phyloP scores from a whole-genome alignment of 306 rosid genomes.

The Quercus parvula region DNA sequence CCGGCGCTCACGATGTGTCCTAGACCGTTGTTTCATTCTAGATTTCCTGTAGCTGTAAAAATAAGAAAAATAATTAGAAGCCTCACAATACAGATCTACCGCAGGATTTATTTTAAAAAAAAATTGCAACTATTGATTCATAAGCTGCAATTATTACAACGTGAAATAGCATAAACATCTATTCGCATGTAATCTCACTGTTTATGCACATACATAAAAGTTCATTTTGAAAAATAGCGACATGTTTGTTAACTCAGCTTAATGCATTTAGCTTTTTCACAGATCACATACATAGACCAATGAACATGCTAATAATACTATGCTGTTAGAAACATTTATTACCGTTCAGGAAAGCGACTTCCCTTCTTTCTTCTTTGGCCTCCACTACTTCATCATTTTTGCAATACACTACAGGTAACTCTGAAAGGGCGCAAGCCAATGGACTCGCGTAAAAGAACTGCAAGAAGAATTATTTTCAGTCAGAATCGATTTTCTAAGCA shows the following conservation, averaged over 20 bases:
- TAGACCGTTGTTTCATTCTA: slow-evolving; percentile 52
- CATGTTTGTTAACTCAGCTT: neutral
- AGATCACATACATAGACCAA: no score
- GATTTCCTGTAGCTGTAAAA: slow-evolving; percentile 50
- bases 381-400: slow-evolving; percentile 44
- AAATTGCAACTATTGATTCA: neutral
- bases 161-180: neutral
- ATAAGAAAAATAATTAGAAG: neutral
- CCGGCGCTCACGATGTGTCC: slow-evolving; percentile 36
- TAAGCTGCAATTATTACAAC: neutral
- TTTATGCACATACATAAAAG: neutral
- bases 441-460: slow-evolving; percentile 90
- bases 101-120: no score
- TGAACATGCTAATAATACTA: no score
- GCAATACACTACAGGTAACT: slow-evolving; percentile 49
- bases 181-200: no score
- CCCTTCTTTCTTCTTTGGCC: slow-evolving; percentile 64
- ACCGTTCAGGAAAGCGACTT: slow-evolving; percentile 29
- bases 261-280: no score
- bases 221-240: neutral
- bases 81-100: neutral
- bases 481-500: slow-evolving; percentile 2
- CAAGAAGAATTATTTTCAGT: slow-evolving; percentile 8
- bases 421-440: slow-evolving; percentile 71
- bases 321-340: no score